A percentile compares a stretch with the other conserved stretches of the same genome.
phyloP scores from a whole-genome alignment of 768 basidiomycete species.

The Boletus bicolor region DNA sequence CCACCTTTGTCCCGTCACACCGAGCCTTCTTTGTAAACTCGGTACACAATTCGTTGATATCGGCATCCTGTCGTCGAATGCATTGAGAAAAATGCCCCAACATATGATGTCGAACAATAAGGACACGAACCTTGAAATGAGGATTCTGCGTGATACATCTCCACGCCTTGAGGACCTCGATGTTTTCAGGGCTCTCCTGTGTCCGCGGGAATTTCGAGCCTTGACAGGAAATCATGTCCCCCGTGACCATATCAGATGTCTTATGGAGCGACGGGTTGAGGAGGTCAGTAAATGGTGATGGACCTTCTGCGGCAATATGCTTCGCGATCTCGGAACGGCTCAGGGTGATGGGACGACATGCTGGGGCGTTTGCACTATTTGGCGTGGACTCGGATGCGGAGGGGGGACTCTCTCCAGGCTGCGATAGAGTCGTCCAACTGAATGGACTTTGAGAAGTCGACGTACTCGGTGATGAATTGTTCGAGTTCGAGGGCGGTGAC shows the following conservation, averaged over 20 bases:
- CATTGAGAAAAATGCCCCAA: background rate
- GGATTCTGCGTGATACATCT: slow-evolving; percentile 70
- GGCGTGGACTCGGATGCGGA: slow-evolving; percentile 37
- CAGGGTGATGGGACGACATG: background rate
- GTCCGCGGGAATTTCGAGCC: slow-evolving; percentile 69
- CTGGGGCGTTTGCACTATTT: slow-evolving; percentile 29
- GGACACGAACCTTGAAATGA: slow-evolving; percentile 61
- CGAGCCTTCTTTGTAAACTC: slow-evolving; percentile 80
- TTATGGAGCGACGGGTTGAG: slow-evolving; percentile 34
- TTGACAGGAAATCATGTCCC: slow-evolving; percentile 60
- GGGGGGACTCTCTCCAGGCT: slow-evolving; percentile 31
- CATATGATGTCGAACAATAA: background rate
- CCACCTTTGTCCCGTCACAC: slow-evolving; percentile 83
- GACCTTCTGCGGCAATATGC: slow-evolving; percentile 51
- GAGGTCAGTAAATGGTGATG: slow-evolving; percentile 51
- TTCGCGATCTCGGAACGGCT: slow-evolving; percentile 52
- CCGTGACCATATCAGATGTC: slow-evolving; percentile 41
- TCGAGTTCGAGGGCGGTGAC: slow-evolving; percentile 19
- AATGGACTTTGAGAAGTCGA: slow-evolving; percentile 26
- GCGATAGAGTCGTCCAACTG: slow-evolving; percentile 25
- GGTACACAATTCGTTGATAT: slow-evolving; percentile 73
- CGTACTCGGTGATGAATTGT: slow-evolving; percentile 26
- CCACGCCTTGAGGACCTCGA: slow-evolving; percentile 81
- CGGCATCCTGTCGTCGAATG: slow-evolving; percentile 51
- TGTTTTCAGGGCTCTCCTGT: slow-evolving; percentile 64